Base-by-base conservation (phyloP, 208 protist genomes). In the Crithidia fasciculata region DNA sequence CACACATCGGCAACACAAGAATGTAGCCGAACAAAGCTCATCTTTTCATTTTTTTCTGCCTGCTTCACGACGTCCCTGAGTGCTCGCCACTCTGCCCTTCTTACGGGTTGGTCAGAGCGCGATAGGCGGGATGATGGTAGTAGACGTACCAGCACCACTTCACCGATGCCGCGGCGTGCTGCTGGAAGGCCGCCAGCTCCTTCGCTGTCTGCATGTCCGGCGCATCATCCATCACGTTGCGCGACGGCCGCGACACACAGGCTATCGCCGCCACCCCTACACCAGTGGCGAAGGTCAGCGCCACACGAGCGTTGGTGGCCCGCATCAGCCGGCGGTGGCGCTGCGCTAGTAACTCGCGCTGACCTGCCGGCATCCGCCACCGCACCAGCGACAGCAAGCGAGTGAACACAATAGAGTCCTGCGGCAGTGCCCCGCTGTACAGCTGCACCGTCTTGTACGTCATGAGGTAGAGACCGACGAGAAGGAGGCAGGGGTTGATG, bases 61-160 rank as follows among this genome's bases (percentile, higher is more conserved):
- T 28, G 28, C 28, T 28, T 28, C 28, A 28, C 28, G 28, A 28
- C 0, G 28, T 28, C 28, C 28, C 28, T 28, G 28, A 28, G 28
- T 28, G 28, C 28, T 28, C 28, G 28, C 28, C 28, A 28, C 28
- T 28, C 28, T 1, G 28, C 28, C 0, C 28, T 28, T 28, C 28
- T 28, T 28, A 28, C 28, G 28, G 28, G 28, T 28, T 28, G 28
- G 28, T 28, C 28, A 28, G 28, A 28, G 28, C 28, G 9, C 74
- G 68, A 66, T 96, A 96, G 15, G 79, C 82, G 10, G 91, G 91
- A 72, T 96, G 91, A 74, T 94, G 86, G 70, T 94, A 91, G 72
- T 96, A 96, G 36, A 96, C 87, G 64, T 80, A 81, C 88, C 88
- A 92, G 65, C 93, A 78, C 91, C 91, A 96, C 55, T 84, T 86